These are phyloP conservation scores for Monosporozyma yasuniensis DNA, from an alignment of 805 yeast species.

Conservation along the genomic window DNA sequence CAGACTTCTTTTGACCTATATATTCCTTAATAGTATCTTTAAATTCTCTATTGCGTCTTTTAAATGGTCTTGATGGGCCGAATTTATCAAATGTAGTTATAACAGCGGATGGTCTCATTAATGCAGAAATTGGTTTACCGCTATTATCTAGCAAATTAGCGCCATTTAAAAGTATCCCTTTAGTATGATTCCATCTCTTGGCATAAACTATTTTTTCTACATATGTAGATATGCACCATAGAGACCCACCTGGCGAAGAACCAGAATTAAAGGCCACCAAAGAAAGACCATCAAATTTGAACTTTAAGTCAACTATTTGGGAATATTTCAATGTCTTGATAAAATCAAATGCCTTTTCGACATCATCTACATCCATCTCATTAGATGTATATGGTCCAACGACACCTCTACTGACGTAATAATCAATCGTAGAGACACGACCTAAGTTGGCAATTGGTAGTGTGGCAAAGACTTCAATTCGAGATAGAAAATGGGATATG, in stretches of 20 bases:
- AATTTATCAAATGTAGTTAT: constrained; percentile 51
- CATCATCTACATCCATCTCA: constrained; percentile 54
- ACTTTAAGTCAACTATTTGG: constrained; percentile 60
- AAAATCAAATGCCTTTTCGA: constrained; percentile 72
- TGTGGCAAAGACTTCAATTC: constrained; percentile 76
- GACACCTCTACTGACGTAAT: constrained; percentile 62
- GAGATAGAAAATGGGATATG: constrained; percentile 44
- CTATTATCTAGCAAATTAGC: constrained; percentile 49
- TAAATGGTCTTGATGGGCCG: constrained; percentile 57
- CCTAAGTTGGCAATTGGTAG: constrained; percentile 86
- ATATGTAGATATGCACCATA: constrained; percentile 70
- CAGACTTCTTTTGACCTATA: constrained; percentile 45
- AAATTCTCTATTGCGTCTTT: constrained; percentile 54
- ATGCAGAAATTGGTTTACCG: constrained; percentile 55
- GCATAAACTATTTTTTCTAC: constrained; percentile 81
- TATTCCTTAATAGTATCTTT: constrained; percentile 52
- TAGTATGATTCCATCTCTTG: constrained; percentile 90
- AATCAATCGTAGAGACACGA: constrained; percentile 74
- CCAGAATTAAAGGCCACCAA: constrained; percentile 87
- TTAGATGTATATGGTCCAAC: constrained; percentile 62
- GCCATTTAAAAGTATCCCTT: constrained; percentile 72
- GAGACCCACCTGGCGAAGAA: constrained; percentile 85
- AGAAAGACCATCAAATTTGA: constrained; percentile 48
- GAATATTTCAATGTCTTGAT: constrained; percentile 65
- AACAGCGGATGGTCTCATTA: constrained; percentile 73